Conservation (phyloP, 768 basidiomycete species). For the Kondoa subrosea region DNA sequence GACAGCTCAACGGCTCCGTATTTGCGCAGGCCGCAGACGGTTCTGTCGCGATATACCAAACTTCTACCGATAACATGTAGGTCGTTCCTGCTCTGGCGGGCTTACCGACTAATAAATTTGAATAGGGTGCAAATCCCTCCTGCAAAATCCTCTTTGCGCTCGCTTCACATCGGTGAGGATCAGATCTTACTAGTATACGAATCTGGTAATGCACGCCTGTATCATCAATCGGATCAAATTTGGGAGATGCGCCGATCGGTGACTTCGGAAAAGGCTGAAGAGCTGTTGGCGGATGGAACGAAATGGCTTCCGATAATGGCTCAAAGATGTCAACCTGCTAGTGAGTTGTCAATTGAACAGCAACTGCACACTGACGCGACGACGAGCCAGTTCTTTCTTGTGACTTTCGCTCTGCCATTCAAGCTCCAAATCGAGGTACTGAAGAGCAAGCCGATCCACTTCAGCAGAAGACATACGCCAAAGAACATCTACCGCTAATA, state of each 20-base stretch:
- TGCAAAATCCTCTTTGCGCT: constrained; percentile 47
- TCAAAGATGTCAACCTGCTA: too few relatives aligned
- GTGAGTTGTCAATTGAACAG: too few relatives aligned
- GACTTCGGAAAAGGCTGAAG: constrained; percentile 55
- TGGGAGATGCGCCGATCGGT: constrained; percentile 75
- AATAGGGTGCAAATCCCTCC: constrained; percentile 40
- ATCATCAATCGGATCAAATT: constrained; percentile 52
- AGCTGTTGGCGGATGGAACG: constrained; percentile 56
- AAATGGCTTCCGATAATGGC: too few relatives aligned
- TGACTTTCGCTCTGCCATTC: too few relatives aligned
- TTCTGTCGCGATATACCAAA: constrained; percentile 59
- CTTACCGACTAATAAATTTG: not conserved
- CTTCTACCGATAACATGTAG: constrained; percentile 52
- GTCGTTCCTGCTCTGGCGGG: constrained; percentile 31
- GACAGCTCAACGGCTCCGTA: constrained; percentile 21
- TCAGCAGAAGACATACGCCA: too few relatives aligned
- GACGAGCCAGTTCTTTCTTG: too few relatives aligned
- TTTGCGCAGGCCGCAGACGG: constrained; percentile 59
- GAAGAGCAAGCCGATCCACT: too few relatives aligned
- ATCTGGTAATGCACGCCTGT: constrained; percentile 60
- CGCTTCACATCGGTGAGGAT: constrained; percentile 49
- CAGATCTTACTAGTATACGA: constrained; percentile 60
- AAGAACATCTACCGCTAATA: too few relatives aligned
- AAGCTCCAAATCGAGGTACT: too few relatives aligned
- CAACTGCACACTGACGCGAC: too few relatives aligned